phyloP scores from a whole-genome alignment of 257 asterid genomes.

The Solanum corneliomulleri region DNA sequence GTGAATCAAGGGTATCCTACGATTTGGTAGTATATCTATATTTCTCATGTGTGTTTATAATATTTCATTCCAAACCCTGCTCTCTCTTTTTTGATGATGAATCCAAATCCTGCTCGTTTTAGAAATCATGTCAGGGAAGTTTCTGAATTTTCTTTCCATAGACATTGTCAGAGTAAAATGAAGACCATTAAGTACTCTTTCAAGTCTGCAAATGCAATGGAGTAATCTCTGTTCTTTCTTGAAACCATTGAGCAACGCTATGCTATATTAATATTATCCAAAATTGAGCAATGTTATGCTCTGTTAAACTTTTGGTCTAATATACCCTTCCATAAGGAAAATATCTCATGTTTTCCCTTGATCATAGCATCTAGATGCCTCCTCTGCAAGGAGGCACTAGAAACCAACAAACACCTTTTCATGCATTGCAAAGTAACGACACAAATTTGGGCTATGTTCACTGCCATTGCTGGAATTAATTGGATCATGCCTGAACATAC shows the following conservation, averaged over 20 bases:
- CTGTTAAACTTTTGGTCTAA: not conserved
- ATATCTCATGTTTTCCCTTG: not conserved
- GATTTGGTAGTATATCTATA: not conserved
- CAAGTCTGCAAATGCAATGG: not conserved
- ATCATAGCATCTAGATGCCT: not conserved
- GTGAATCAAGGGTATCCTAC: not conserved
- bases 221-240: not conserved
- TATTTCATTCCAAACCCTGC: not conserved
- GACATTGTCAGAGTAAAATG: not conserved
- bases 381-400: not conserved
- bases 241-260: not conserved
- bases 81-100: not conserved
- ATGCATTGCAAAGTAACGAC: too few relatives aligned
- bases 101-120: not conserved
- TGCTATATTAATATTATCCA: not conserved
- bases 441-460: too few relatives aligned
- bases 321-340: not conserved
- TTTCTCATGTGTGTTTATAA: not conserved
- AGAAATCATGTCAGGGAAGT: not conserved
- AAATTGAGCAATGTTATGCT: not conserved
- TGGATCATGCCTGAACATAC: too few relatives aligned
- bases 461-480: too few relatives aligned
- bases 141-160: not conserved
- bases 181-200: not conserved
- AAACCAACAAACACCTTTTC: too few relatives aligned